Percentiles rank a stretch among this genome's conserved stretches.
These are phyloP conservation scores for Melocanna baccifera DNA, from an alignment of 176 grass and related monocot genomes.

Conservation along the genomic window DNA sequence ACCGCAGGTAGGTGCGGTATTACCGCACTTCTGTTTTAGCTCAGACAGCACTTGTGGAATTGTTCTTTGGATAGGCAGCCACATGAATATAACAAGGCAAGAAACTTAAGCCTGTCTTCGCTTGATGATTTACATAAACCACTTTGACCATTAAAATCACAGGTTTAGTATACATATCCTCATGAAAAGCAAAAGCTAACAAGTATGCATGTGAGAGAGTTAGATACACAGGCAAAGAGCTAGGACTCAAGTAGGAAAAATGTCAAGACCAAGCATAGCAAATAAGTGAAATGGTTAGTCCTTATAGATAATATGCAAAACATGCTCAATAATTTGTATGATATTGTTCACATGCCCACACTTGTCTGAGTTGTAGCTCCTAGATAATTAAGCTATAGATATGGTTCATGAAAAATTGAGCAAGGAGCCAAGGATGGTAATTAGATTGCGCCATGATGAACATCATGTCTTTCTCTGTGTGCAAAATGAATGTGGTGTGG, in stretches of 20 bases:
- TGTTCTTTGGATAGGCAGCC: neutral
- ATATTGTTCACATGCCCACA: neutral
- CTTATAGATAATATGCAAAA: neutral
- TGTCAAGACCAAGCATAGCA: no score
- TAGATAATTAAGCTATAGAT: neutral
- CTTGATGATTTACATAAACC: conserved; percentile 27
- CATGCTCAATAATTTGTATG: neutral
- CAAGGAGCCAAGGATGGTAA: neutral
- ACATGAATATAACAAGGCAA: neutral
- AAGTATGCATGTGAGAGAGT: neutral
- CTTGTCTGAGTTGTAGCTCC: neutral
- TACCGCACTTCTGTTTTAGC: no score
- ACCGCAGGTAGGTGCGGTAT: no score
- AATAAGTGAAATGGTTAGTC: neutral
- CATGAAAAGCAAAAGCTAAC: neutral
- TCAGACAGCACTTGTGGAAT: no score
- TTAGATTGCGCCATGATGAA: neutral
- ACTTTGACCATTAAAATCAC: conserved; percentile 45
- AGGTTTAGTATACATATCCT: neutral
- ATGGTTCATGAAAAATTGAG: neutral
- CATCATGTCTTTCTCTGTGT: neutral
- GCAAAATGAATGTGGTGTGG: neutral
- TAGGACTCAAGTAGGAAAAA: no score
- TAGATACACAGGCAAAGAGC: no score
- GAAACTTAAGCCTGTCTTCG: conserved; percentile 49